Conservation (phyloP, 495 filamentous ascomycete species). For the Aspergillus cristatus region DNA sequence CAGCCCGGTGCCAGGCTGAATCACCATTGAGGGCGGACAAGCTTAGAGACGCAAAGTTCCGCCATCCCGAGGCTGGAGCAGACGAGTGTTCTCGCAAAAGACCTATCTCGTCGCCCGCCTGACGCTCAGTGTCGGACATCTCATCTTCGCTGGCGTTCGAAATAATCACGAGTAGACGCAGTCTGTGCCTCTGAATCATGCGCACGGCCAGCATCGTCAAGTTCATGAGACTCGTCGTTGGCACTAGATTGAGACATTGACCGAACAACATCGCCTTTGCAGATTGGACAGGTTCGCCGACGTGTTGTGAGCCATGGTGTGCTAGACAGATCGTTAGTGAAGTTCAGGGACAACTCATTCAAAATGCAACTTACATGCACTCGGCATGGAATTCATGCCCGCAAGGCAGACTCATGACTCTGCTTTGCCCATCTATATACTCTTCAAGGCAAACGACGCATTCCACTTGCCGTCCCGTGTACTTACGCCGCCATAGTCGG, state of each 20-base stretch:
- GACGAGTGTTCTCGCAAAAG: slow-evolving; percentile 32
- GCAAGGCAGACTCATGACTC: slow-evolving; percentile 96
- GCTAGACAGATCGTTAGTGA: slow-evolving; percentile 39
- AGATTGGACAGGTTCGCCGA: slow-evolving; percentile 92
- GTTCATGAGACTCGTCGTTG: slow-evolving; percentile 28
- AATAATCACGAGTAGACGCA: slow-evolving; percentile 41
- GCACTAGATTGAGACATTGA: slow-evolving; percentile 39
- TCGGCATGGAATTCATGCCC: slow-evolving; percentile 96
- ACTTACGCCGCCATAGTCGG: slow-evolving; percentile 64
- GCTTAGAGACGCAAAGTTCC: slow-evolving; percentile 35
- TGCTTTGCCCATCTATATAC: slow-evolving; percentile 87
- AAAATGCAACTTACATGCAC: slow-evolving; percentile 78
- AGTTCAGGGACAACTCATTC: slow-evolving; percentile 1
- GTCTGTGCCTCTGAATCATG: slow-evolving; percentile 20
- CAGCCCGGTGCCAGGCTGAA: slow-evolving; percentile 40
- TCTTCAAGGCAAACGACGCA: slow-evolving; percentile 98
- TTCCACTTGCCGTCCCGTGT: slow-evolving; percentile 79
- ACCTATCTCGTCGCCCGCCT: slow-evolving; percentile 25
- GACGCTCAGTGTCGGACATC: slow-evolving; percentile 31
- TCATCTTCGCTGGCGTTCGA: slow-evolving; percentile 21
- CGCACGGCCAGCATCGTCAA: too few species aligned
- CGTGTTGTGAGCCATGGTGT: slow-evolving; percentile 97
- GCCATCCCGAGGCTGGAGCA: slow-evolving; percentile 29
- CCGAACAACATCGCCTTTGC: slow-evolving; percentile 90
- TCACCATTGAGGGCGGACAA: slow-evolving; percentile 44